Base-by-base conservation (phyloP, 139 green algal genomes). In the Coelastrella sp. region DNA sequence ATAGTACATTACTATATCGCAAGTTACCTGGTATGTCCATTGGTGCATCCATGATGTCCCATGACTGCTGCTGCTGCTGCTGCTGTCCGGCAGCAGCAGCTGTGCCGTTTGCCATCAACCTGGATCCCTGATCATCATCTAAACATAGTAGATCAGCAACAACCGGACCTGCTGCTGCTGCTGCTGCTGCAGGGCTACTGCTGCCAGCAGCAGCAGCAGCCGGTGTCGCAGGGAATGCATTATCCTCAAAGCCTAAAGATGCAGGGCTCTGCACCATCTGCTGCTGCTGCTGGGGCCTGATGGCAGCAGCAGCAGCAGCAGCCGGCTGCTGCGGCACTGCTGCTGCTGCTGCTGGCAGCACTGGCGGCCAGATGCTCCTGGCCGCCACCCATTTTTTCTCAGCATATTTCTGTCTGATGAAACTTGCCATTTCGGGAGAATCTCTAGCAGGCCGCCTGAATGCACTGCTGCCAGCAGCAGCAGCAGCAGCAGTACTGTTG, bases 21-120 rank as follows among this genome's bases (percentile, higher is more conserved):
- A 68, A 68, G 8, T 14, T 76, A 76, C 54, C 66, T 58, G 83
- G 83, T 6, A 88, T 32, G 20, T 88, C 83, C 83, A 88, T 88
- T 56, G 83, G 83, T 4, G 83, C 66, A 60, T 88, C 83, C 83
- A 88, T 88, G 54, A 88, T 16, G 83, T 88, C 83, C 61, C 61
- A 88, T 14, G 23, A 20, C 3, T n/a, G n/a, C 83, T 80, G 80
- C 80, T 86, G 80, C 78, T 75, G 23, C 14, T 81, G 68, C 23
- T 80, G 59, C 83, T 80, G 80, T 8, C 76, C 20, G 74, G 74
- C 74, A 3, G 74, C 23, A 32, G 54, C 14, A 16, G 23, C 74
- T 59, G 20, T 17, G n/a, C n/a, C 74, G 16, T 8, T 16, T 59
- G 11, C 74, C n/a, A 20, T 54, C 47, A 8, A 22, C 32, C 64